Percentiles rank a stretch among this genome's conserved stretches.
Conservation (phyloP, 805 yeast genomes). For the Groenewaldozyma salmanticensis region DNA sequence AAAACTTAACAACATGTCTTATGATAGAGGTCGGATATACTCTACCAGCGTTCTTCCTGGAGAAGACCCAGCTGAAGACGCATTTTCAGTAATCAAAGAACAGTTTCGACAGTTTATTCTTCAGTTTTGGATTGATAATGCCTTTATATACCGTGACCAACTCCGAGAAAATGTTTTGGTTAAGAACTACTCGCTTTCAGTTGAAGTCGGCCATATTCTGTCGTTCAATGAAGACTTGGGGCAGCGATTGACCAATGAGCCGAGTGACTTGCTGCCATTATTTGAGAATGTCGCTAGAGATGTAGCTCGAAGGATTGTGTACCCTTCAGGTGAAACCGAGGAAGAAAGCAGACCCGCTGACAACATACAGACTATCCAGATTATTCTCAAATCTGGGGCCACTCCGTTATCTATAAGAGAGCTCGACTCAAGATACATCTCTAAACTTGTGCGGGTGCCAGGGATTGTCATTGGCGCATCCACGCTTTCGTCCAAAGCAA, state of each 20-base stretch:
- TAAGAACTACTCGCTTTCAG: slow-evolving; percentile 60
- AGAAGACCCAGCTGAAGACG: slow-evolving; percentile 50
- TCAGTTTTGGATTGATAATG: slow-evolving; percentile 75
- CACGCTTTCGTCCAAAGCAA: slow-evolving; percentile 79
- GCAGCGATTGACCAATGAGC: slow-evolving; percentile 75
- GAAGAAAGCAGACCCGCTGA: slow-evolving; percentile 11
- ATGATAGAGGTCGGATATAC: slow-evolving; percentile 29
- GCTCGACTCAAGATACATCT: slow-evolving; percentile 76
- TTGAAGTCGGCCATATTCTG: slow-evolving; percentile 75
- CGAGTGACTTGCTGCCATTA: slow-evolving; percentile 70
- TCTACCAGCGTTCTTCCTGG: slow-evolving; percentile 81
- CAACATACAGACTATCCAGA: slow-evolving; percentile 50
- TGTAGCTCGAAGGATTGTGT: slow-evolving; percentile 62
- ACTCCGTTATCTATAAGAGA: slow-evolving; percentile 67
- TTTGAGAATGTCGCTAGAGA: slow-evolving; percentile 53
- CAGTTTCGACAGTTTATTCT: slow-evolving; percentile 66
- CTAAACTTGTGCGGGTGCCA: slow-evolving; percentile 81
- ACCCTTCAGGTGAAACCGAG: slow-evolving; percentile 14
- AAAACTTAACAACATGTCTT: slow-evolving; percentile 30
- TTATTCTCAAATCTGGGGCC: slow-evolving; percentile 65
- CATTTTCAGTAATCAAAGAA: slow-evolving; percentile 24
- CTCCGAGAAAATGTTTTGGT: slow-evolving; percentile 77
- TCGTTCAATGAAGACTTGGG: slow-evolving; percentile 84
- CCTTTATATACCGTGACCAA: slow-evolving; percentile 75
- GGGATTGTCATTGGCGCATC: slow-evolving; percentile 92